Evolutionary conservation across 2,329 filamentous ascomycete genomes (phyloP).

Genomic region (Xylaria hypoxylon): DNA sequence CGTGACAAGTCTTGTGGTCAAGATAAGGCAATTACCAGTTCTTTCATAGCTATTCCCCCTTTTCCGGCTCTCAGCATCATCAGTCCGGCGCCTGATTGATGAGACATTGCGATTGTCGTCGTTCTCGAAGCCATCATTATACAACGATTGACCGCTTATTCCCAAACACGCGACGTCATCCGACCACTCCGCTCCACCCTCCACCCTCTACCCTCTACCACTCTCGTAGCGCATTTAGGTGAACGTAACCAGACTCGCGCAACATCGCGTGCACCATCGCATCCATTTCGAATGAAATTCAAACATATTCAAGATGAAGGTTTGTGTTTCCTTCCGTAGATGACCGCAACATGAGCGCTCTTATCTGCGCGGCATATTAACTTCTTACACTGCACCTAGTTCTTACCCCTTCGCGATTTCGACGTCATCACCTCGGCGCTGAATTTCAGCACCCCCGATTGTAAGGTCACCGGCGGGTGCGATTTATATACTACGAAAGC

Average conservation of each 20-base stretch:
- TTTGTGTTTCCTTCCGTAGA: constrained; percentile 38
- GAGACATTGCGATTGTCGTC: background rate
- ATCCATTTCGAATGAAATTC: constrained; percentile 9
- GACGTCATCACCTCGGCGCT: constrained; percentile 91
- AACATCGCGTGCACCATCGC: constrained; percentile 16
- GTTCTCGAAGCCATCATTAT: constrained; percentile 1
- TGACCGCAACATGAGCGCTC: background rate
- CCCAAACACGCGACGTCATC: constrained; percentile 39
- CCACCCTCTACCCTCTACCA: constrained; percentile 34
- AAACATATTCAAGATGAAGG: constrained; percentile 46
- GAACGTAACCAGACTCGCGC: constrained; percentile 8
- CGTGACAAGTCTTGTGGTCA: constrained; percentile 5
- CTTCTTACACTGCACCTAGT: constrained; percentile 64
- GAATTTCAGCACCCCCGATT: constrained; percentile 95
- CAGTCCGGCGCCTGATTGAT: constrained; percentile 5
- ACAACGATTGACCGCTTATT: constrained; percentile 28
- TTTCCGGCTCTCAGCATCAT: background rate
- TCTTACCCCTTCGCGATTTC: constrained; percentile 89
- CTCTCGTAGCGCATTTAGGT: constrained; percentile 21
- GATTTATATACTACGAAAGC: constrained; percentile 98
- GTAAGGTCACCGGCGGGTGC: constrained; percentile 91
- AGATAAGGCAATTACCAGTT: constrained; percentile 20
- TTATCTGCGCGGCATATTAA: constrained; percentile 26
- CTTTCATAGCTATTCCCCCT: constrained; percentile 6
- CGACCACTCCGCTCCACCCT: constrained; percentile 35